These are phyloP conservation scores for Chlorociboria aeruginascens DNA, from an alignment of 495 filamentous ascomycete species.

Conservation along the genomic window DNA sequence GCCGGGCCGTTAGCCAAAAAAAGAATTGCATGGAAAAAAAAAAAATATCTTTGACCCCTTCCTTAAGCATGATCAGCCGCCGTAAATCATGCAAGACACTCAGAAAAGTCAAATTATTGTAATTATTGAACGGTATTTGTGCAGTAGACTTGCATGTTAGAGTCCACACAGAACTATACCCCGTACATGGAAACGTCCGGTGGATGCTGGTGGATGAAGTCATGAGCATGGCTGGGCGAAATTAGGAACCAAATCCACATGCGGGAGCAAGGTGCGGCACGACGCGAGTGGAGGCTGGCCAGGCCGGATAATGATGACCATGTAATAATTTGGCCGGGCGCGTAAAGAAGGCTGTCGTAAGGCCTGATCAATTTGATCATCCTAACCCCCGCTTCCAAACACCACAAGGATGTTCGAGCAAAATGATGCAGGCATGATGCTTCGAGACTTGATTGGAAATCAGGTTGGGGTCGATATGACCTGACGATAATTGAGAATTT, in stretches of 20 bases:
- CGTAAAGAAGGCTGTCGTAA: constrained; percentile 20
- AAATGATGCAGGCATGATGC: constrained; percentile 14
- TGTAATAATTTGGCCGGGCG: constrained; percentile 16
- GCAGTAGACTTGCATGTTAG: no score
- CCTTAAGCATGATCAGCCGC: background rate
- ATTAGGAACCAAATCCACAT: background rate
- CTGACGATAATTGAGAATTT: constrained; percentile 3
- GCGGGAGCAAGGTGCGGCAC: constrained; percentile 19
- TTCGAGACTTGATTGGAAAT: constrained; percentile 3
- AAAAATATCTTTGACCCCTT: no score
- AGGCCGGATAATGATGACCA: constrained; percentile 7
- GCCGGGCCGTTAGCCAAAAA: constrained; percentile 12
- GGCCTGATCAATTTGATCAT: constrained; percentile 6
- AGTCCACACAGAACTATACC: no score
- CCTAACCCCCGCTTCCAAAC: constrained; percentile 9
- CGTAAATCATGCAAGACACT: background rate
- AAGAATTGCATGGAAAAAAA: no score
- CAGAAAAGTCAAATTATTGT: background rate
- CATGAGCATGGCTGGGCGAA: background rate
- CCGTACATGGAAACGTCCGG: background rate
- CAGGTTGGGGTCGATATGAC: constrained; percentile 1
- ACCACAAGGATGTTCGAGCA: constrained; percentile 14
- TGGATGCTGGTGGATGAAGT: no score
- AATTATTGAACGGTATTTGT: no score
- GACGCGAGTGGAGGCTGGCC: constrained; percentile 17